Base-by-base conservation (phyloP, 352 stramenopile species). In the Phytopythium cucurbitacearum region DNA sequence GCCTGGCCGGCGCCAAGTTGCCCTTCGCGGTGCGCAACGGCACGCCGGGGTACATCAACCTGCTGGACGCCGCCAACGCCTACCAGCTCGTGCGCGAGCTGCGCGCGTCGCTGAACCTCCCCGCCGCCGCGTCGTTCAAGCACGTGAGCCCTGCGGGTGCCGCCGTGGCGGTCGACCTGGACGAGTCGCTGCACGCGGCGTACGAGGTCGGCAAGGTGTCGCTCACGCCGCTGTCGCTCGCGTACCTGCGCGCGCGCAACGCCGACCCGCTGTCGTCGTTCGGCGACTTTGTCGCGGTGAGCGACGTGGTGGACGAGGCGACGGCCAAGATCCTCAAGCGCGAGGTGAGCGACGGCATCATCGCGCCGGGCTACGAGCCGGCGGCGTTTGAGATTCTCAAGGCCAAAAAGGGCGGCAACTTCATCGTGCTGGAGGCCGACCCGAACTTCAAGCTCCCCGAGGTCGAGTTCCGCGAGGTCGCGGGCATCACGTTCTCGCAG, bases 261-360 rank as follows among this genome's bases (percentile, higher is more conserved):
- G 97, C 97, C 5, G 97, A 99, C 67, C 97, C 97, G 21, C 92
- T 99, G 87, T 99, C 90, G 54, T 98, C 87, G 38, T 99, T 99
- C 71, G 97, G 97, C 46, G 97, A 99, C 72, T 99, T 99, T 73
- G 97, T 97, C 33, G 97, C 97, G 33, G 83, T 99, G 16, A 98
- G 89, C 21, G 97, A 99, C 68, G 60, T 98, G 21, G 97, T 99
- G 9, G 97, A 99, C 73, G 96, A 99, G 62, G 93, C 87, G 39
- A 99, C 97, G 2, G 97, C 97, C 13, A 92, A 97, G 67, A 97
- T 98, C 59, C 80, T 99, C 40, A 99, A 99, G 82, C 97, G 96
- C 60, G 97, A 99, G 77, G 97, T 99, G 32, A 98, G 85, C 62
- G 98, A 99, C 70, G 97, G 97, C 53, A 99, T 99, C 72, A 98